phyloP scores from a whole-genome alignment of 2,329 filamentous ascomycete genomes.

The Neurospora sp. region DNA sequence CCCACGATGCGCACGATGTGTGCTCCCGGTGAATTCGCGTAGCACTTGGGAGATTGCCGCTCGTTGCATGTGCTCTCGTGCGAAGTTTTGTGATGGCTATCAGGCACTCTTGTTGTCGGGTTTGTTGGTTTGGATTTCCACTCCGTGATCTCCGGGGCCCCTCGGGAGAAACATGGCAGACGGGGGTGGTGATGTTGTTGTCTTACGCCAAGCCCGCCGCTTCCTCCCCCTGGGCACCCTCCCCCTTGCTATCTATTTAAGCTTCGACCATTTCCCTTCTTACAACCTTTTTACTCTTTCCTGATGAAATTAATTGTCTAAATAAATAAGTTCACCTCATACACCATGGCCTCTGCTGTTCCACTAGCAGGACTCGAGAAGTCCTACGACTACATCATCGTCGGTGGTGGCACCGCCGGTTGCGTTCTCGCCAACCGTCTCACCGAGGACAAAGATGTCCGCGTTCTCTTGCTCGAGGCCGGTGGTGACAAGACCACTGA shows the following conservation, averaged over 20 bases:
- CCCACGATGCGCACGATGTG: background rate
- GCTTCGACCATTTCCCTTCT: background rate
- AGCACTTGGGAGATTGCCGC: background rate
- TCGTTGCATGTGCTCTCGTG: background rate
- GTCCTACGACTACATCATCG: constrained; percentile 36
- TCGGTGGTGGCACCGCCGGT: constrained; percentile 42
- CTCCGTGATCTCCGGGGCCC: background rate
- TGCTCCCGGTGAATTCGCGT: background rate
- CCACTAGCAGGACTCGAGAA: constrained; percentile 5
- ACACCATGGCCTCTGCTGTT: constrained; percentile 7
- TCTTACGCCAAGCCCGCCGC: background rate
- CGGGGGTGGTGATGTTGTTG: background rate
- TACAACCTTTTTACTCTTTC: background rate
- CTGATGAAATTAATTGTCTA: background rate
- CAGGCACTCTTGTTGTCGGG: background rate
- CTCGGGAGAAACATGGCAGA: too few species aligned
- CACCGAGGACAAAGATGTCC: constrained; percentile 24
- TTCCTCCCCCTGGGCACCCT: background rate
- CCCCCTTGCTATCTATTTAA: background rate
- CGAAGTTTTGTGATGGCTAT: background rate
- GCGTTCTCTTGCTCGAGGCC: constrained; percentile 31
- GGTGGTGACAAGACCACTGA: constrained; percentile 25
- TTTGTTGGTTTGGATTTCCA: background rate
- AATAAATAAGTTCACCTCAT: background rate
- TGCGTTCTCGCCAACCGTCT: constrained; percentile 36